These are phyloP conservation scores for Carex pumila DNA, from an alignment of 176 grass and related monocot species.

Conservation along the genomic window DNA sequence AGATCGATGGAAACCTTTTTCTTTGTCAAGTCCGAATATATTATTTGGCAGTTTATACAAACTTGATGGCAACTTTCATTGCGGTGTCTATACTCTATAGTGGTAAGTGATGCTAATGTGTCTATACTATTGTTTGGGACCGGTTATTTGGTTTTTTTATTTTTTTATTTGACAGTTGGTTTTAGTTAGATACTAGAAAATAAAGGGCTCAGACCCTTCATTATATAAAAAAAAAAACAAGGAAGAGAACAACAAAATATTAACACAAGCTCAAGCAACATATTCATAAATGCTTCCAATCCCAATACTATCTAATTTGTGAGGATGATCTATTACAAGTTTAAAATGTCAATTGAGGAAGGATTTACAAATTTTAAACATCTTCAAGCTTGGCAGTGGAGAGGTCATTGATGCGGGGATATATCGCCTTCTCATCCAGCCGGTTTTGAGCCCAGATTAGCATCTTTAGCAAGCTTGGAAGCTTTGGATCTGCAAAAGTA, in stretches of 20 bases:
- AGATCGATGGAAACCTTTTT: too few species aligned
- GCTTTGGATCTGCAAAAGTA: slow-evolving; percentile 67
- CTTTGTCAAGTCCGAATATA: too few species aligned
- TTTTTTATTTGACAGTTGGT: too few species aligned
- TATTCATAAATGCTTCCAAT: neutral
- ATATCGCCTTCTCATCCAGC: slow-evolving; percentile 72
- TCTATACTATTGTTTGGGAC: too few species aligned
- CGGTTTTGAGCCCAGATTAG: slow-evolving; percentile 85
- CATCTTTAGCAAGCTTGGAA: slow-evolving; percentile 93
- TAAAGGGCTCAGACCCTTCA: too few species aligned
- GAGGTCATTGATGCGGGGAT: slow-evolving; percentile 67
- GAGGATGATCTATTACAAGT: slow-evolving; percentile 6
- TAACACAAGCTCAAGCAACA: neutral
- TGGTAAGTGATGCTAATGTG: too few species aligned
- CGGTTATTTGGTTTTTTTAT: too few species aligned
- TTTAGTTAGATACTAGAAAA: too few species aligned
- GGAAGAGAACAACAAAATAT: neutral
- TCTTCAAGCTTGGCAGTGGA: slow-evolving; percentile 64
- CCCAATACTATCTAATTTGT: neutral
- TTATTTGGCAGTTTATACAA: too few species aligned
- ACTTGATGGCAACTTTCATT: too few species aligned
- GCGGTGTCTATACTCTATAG: too few species aligned
- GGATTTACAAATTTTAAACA: slow-evolving; percentile 34
- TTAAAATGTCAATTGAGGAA: neutral
- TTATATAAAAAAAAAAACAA: too few species aligned